Evolutionary conservation across 495 filamentous ascomycete species (phyloP).

Genomic region (Daldinia concentrica): DNA sequence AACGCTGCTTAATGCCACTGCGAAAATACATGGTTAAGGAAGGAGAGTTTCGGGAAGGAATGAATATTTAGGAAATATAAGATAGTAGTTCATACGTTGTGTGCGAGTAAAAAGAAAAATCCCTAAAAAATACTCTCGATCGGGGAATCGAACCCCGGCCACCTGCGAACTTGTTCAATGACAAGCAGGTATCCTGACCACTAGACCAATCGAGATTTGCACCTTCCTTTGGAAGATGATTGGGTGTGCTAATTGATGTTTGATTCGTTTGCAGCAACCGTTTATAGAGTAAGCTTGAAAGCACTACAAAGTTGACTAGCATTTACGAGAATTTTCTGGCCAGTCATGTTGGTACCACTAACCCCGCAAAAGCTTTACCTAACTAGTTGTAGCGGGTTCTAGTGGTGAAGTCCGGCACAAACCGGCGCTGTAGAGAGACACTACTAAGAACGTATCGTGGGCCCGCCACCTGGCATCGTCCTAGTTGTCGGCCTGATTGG

Average conservation of each 20-base stretch:
- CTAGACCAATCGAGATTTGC: constrained; percentile 43
- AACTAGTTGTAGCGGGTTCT: constrained; percentile 7
- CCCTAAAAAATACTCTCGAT: constrained; percentile 45
- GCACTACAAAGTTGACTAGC: neutral
- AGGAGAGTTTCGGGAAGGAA: too few species aligned
- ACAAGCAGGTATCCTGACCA: constrained; percentile 45
- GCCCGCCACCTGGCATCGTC: constrained; percentile 25
- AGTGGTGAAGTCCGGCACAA: constrained; percentile 14
- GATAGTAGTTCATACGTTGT: too few species aligned
- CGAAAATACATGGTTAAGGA: too few species aligned
- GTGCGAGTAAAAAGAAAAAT: neutral
- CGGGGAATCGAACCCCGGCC: constrained; percentile 56
- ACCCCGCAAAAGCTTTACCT: constrained; percentile 7
- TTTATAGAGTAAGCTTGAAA: neutral
- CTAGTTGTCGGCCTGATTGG: constrained; percentile 28
- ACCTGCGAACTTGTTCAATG: constrained; percentile 44
- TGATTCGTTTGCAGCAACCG: too few species aligned
- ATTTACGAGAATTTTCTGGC: constrained; percentile 1
- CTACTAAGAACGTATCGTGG: neutral
- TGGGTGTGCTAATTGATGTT: neutral
- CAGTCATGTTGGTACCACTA: neutral
- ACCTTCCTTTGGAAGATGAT: constrained; percentile 12
- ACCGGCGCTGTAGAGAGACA: constrained; percentile 7
- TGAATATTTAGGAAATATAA: too few species aligned
- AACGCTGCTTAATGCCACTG: too few species aligned